phyloP scores from a whole-genome alignment of 163 green algal species.

The Scenedesmus sp. region DNA sequence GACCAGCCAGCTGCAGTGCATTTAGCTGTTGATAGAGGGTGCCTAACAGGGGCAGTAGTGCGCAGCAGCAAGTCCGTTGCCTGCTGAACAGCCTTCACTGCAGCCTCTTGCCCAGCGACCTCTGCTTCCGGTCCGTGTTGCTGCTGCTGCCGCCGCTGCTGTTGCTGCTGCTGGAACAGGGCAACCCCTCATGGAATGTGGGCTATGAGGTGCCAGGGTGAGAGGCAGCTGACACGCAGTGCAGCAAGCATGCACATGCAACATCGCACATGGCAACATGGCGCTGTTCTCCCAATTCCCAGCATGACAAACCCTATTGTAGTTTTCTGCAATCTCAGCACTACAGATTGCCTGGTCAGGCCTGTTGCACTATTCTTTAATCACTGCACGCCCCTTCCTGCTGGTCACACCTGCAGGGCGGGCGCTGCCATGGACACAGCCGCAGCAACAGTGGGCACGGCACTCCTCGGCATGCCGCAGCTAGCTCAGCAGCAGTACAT shows the following conservation, averaged over 20 bases:
- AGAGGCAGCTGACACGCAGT: background rate
- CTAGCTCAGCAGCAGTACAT: background rate
- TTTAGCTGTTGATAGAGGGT: no score
- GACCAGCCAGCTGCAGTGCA: background rate
- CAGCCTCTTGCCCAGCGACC: background rate
- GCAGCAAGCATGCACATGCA: conserved; percentile 7
- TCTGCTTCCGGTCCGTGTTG: background rate
- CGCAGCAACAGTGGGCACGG: conserved; percentile 20
- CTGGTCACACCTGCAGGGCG: background rate
- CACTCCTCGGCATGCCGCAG: background rate
- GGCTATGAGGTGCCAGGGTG: conserved; percentile 21
- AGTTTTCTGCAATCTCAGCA: no score
- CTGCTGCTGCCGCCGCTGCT: background rate
- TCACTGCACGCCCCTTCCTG: background rate
- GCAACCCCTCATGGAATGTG: conserved; percentile 36
- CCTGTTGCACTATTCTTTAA: no score
- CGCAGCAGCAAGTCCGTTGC: background rate
- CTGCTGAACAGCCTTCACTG: background rate
- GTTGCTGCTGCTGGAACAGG: conserved; percentile 8
- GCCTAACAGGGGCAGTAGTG: background rate
- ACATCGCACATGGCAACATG: background rate
- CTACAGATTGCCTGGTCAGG: no score
- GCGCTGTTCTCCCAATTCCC: background rate
- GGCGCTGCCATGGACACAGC: background rate
- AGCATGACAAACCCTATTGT: no score